Evolutionary conservation across 2,329 filamentous ascomycete species (phyloP).

Genomic region (Emergomyces africanus): DNA sequence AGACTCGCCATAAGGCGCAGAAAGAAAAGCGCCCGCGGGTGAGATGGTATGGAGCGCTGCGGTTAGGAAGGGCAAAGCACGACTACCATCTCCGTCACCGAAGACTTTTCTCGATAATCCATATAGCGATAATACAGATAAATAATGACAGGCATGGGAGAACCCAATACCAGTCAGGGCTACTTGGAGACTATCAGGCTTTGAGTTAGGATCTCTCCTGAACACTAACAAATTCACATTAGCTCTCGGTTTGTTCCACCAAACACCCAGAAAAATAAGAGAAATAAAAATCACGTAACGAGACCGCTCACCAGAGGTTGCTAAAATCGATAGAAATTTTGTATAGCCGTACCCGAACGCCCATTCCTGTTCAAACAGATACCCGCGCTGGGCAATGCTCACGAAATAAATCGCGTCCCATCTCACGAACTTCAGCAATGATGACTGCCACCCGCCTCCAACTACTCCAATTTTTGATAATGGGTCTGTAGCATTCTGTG

Average conservation of each 20-base stretch:
- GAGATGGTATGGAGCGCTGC: slow-evolving; percentile 69
- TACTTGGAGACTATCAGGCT: slow-evolving; percentile 1
- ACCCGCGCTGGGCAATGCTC: slow-evolving; percentile 40
- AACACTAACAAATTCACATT: not conserved
- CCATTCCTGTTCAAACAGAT: slow-evolving; percentile 53
- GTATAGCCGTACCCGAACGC: slow-evolving; percentile 49
- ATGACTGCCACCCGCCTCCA: not conserved
- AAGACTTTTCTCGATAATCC: slow-evolving; percentile 49
- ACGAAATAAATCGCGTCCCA: slow-evolving; percentile 54
- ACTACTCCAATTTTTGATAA: not conserved
- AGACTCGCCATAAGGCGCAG: slow-evolving; percentile 72
- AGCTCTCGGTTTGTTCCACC: not conserved
- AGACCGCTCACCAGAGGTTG: slow-evolving; percentile 19
- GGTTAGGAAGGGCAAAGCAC: slow-evolving; percentile 42
- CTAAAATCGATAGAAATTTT: slow-evolving; percentile 28
- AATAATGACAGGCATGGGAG: slow-evolving; percentile 61
- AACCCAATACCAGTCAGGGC: slow-evolving; percentile 49
- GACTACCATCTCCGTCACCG: slow-evolving; percentile 15
- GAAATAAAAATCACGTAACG: not conserved
- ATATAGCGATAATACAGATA: slow-evolving; percentile 62
- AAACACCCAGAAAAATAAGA: not conserved
- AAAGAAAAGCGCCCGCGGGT: slow-evolving; percentile 80
- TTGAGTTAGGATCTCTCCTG: not conserved
- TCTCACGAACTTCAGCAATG: slow-evolving; percentile 34
- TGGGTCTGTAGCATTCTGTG: slow-evolving; percentile 5